These are phyloP conservation scores for Orbilia ellipsospora DNA, from an alignment of 2,329 filamentous ascomycete genomes.

Conservation along the genomic window DNA sequence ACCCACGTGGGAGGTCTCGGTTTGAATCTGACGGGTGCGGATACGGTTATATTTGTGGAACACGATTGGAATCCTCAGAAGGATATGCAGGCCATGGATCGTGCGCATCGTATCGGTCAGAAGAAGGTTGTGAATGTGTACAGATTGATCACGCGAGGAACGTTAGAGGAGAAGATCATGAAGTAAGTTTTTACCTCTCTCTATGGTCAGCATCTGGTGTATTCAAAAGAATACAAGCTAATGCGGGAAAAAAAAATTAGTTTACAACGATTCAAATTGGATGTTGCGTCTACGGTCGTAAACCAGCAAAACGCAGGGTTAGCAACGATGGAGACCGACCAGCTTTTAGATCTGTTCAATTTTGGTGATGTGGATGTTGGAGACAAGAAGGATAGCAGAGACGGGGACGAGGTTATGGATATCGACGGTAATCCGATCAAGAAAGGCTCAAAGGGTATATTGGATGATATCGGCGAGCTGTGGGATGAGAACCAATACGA, in stretches of 20 bases:
- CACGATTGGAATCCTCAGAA: slow-evolving; percentile 99
- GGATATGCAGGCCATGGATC: slow-evolving; percentile 98
- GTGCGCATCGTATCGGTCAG: slow-evolving; percentile 96
- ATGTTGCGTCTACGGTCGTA: slow-evolving; percentile 96
- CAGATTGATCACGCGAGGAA: slow-evolving; percentile 92
- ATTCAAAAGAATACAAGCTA: background rate
- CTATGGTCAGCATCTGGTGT: background rate
- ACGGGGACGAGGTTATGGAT: slow-evolving; percentile 87
- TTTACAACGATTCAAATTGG: slow-evolving; percentile 98
- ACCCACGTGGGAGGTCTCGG: slow-evolving; percentile 95
- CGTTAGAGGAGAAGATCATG: slow-evolving; percentile 97
- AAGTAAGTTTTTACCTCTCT: slow-evolving; percentile 66
- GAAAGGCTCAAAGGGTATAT: slow-evolving; percentile 95
- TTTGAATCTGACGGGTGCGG: slow-evolving; percentile 93
- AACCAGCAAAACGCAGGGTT: slow-evolving; percentile 98
- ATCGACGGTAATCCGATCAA: slow-evolving; percentile 91
- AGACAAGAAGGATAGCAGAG: slow-evolving; percentile 68
- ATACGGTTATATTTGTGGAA: slow-evolving; percentile 99
- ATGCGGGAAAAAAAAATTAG: slow-evolving; percentile 64
- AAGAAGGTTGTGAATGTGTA: slow-evolving; percentile 99
- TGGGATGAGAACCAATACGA: slow-evolving; percentile 99
- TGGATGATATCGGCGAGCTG: slow-evolving; percentile 93
- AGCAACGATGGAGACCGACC: slow-evolving; percentile 96
- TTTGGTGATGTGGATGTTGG: slow-evolving; percentile 79
- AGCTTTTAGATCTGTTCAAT: slow-evolving; percentile 96